These are phyloP conservation scores for Tulasnella sp. DNA, from an alignment of 768 basidiomycete genomes.

Conservation along the genomic window DNA sequence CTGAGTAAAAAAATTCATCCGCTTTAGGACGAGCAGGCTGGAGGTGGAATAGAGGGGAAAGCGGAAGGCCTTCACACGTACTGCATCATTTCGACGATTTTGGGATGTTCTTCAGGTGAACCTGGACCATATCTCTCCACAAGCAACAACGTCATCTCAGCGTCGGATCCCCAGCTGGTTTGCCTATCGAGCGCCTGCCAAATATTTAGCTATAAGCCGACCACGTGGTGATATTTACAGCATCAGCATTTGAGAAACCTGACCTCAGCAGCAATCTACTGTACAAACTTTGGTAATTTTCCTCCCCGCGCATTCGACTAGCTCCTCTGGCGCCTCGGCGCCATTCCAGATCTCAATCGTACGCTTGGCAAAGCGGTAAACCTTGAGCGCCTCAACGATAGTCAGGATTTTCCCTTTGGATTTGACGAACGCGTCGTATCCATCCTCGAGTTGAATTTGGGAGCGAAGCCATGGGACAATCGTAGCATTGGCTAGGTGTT, in stretches of 20 bases:
- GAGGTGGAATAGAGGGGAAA: background rate
- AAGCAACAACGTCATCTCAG: constrained; percentile 41
- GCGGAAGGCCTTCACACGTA: background rate
- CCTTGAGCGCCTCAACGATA: constrained; percentile 27
- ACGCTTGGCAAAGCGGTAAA: constrained; percentile 43
- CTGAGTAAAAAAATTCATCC: too few species aligned
- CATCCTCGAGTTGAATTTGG: constrained; percentile 19
- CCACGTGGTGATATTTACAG: background rate
- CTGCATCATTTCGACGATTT: constrained; percentile 40
- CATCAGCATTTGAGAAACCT: background rate
- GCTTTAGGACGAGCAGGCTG: too few species aligned
- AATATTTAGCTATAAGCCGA: constrained; percentile 36
- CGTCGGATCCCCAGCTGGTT: constrained; percentile 34
- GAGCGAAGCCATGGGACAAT: constrained; percentile 18
- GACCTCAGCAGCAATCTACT: too few species aligned
- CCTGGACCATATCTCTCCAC: constrained; percentile 45
- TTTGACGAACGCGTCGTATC: constrained; percentile 38
- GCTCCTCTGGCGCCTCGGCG: constrained; percentile 33
- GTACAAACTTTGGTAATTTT: constrained; percentile 32
- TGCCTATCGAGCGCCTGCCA: constrained; percentile 40
- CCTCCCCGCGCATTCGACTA: constrained; percentile 27
- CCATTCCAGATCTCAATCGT: constrained; percentile 39
- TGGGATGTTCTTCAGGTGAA: constrained; percentile 40
- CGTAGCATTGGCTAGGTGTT: constrained; percentile 17
- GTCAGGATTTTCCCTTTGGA: constrained; percentile 27